phyloP scores from a whole-genome alignment of 192 early-diverging fungal genomes.

The Chytriomyces sp. region DNA sequence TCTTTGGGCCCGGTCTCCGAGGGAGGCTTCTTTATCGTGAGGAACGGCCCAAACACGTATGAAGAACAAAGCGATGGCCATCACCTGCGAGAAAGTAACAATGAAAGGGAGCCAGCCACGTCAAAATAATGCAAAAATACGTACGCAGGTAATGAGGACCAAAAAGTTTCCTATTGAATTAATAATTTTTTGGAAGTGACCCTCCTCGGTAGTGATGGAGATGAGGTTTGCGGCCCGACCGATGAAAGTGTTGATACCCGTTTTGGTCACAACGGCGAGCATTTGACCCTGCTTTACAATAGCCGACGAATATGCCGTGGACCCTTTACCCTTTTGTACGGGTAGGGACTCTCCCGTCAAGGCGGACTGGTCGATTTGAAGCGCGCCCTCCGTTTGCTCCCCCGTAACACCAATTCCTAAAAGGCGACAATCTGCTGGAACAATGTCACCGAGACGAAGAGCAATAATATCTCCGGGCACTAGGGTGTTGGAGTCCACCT shows the following conservation, averaged over 20 bases:
- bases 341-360: no score
- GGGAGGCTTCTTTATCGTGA: constrained; percentile 57
- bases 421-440: constrained; percentile 83
- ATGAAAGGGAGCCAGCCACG: background rate
- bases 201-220: constrained; percentile 84
- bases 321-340: no score
- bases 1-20: constrained; percentile 27
- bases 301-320: no score
- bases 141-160: constrained; percentile 64
- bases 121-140: constrained; percentile 15
- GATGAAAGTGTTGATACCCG: constrained; percentile 90
- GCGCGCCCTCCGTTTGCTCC: constrained; percentile 78
- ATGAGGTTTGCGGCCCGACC: constrained; percentile 92
- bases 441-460: constrained; percentile 84
- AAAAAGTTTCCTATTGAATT: constrained; percentile 89
- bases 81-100: background rate
- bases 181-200: constrained; percentile 92
- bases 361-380: no score
- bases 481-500: constrained; percentile 73
- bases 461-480: no score
- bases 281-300: constrained; percentile 96
- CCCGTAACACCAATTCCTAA: constrained; percentile 59
- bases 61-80: constrained; percentile 66
- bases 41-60: constrained; percentile 96
- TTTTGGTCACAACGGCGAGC: constrained; percentile 91